phyloP scores from a whole-genome alignment of 768 basidiomycete genomes.

The Boletus vermiculosoides region DNA sequence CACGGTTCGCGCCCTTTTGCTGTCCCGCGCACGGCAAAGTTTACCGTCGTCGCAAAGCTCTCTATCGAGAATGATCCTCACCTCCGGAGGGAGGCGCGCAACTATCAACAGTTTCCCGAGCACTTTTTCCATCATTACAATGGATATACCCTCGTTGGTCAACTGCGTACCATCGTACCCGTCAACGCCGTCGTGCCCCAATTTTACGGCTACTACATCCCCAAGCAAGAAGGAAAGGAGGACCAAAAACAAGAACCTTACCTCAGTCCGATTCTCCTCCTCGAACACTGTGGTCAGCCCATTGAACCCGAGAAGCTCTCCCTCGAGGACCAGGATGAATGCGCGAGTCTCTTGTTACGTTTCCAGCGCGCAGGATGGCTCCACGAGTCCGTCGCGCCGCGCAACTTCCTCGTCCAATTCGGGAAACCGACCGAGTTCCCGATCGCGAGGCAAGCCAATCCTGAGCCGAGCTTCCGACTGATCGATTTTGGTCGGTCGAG shows the following conservation, averaged over 20 bases:
- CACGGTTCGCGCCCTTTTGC: not conserved
- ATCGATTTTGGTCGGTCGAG: slow-evolving; percentile 51
- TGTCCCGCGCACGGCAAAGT: slow-evolving; percentile 33
- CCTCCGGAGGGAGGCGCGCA: slow-evolving; percentile 30
- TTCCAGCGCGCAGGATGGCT: slow-evolving; percentile 39
- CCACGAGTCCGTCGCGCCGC: slow-evolving; percentile 42
- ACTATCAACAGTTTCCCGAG: slow-evolving; percentile 29
- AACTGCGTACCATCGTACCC: slow-evolving; percentile 43
- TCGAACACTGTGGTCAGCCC: slow-evolving; percentile 47
- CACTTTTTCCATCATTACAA: slow-evolving; percentile 29
- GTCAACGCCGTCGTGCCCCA: slow-evolving; percentile 55
- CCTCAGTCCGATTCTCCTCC: slow-evolving; percentile 43
- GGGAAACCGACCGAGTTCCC: slow-evolving; percentile 40
- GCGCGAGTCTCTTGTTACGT: slow-evolving; percentile 38
- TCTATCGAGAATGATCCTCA: slow-evolving; percentile 40
- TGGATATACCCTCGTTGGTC: slow-evolving; percentile 24
- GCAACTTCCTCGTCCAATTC: slow-evolving; percentile 45
- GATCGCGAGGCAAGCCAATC: not conserved
- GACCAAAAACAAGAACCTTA: not conserved
- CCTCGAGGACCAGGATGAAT: slow-evolving; percentile 42
- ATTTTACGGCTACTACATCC: slow-evolving; percentile 61
- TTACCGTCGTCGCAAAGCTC: slow-evolving; percentile 47
- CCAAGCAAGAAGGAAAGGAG: not conserved
- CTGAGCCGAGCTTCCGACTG: slow-evolving; percentile 42
- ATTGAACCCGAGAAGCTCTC: slow-evolving; percentile 30